phyloP scores from a whole-genome alignment of 2,329 filamentous ascomycete genomes.

The Cercospora citrullina region DNA sequence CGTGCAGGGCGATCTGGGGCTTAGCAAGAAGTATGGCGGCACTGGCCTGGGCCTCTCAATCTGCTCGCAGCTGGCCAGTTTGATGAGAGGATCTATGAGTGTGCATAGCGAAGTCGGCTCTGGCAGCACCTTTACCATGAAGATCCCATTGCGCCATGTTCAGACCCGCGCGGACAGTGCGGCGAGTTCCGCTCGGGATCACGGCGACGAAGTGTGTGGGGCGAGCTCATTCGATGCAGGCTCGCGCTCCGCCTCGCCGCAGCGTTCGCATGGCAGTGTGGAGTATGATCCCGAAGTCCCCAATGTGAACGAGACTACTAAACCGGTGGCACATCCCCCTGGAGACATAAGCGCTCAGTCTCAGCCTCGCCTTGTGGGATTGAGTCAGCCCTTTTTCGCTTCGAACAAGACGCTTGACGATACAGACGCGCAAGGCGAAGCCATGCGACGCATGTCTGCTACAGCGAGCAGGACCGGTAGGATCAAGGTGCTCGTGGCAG shows the following conservation, averaged over 20 bases:
- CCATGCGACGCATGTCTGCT: slow-evolving; percentile 65
- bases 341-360: slow-evolving; percentile 54
- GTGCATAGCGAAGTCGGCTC: slow-evolving; percentile 70
- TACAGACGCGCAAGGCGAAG: slow-evolving; percentile 63
- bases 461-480: slow-evolving; percentile 60
- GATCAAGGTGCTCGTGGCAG: slow-evolving; percentile 81
- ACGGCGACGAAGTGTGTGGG: slow-evolving; percentile 21
- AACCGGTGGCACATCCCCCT: slow-evolving; percentile 26
- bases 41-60: slow-evolving; percentile 88
- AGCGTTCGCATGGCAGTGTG: slow-evolving; percentile 20
- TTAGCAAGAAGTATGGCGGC: slow-evolving; percentile 87
- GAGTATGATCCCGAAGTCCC: slow-evolving; percentile 21
- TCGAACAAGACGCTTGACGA: slow-evolving; percentile 49
- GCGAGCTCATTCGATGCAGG: slow-evolving; percentile 23
- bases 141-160: slow-evolving; percentile 76
- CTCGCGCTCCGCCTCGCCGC: slow-evolving; percentile 12
- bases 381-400: slow-evolving; percentile 80
- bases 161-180: slow-evolving; percentile 63
- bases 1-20: slow-evolving; percentile 83
- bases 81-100: slow-evolving; percentile 78
- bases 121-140: slow-evolving; percentile 80
- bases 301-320: slow-evolving; percentile 28
- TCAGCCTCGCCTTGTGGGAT: slow-evolving; percentile 76
- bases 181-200: slow-evolving; percentile 41
- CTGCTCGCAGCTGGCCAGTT: slow-evolving; percentile 76